Conservation (phyloP, 2,329 filamentous ascomycete genomes). For the Pseudogymnoascus sp. region DNA sequence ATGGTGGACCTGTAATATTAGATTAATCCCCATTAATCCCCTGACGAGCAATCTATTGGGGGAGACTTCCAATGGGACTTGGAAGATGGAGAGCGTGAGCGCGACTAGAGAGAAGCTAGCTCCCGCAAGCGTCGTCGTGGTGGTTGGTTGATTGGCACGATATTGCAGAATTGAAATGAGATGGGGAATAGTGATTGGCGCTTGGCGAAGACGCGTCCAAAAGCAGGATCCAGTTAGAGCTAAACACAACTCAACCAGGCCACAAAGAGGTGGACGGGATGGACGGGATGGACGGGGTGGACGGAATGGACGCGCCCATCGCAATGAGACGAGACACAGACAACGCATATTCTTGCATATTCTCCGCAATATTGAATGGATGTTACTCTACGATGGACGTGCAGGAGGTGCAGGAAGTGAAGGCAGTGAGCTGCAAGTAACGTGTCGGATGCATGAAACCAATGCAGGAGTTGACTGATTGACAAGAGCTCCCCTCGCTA, state of each 20-base stretch:
- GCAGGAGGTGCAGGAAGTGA: background rate
- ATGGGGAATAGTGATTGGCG: conserved; percentile 1
- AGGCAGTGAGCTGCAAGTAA: background rate
- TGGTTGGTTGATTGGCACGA: background rate
- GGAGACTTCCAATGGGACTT: conserved; percentile 2
- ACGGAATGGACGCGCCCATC: background rate
- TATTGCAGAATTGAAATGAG: background rate
- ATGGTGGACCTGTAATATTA: conserved; percentile 7
- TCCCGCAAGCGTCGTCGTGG: background rate
- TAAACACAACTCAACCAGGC: conserved; percentile 8
- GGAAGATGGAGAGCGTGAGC: background rate
- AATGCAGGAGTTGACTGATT: background rate
- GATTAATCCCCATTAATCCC: background rate
- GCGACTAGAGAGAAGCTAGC: background rate
- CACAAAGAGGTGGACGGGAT: background rate
- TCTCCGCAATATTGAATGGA: background rate
- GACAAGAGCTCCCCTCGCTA: background rate
- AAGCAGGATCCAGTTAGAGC: conserved; percentile 3
- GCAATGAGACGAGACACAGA: background rate
- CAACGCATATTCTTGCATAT: conserved; percentile 3
- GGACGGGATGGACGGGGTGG: background rate
- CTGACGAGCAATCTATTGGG: background rate
- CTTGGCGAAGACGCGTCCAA: background rate
- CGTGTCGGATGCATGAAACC: conserved; percentile 4
- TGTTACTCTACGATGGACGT: background rate